Percentiles rank a stretch among this genome's conserved stretches.
Conservation (phyloP, 108 stramenopile genomes). For the Thalassiosira profunda region DNA sequence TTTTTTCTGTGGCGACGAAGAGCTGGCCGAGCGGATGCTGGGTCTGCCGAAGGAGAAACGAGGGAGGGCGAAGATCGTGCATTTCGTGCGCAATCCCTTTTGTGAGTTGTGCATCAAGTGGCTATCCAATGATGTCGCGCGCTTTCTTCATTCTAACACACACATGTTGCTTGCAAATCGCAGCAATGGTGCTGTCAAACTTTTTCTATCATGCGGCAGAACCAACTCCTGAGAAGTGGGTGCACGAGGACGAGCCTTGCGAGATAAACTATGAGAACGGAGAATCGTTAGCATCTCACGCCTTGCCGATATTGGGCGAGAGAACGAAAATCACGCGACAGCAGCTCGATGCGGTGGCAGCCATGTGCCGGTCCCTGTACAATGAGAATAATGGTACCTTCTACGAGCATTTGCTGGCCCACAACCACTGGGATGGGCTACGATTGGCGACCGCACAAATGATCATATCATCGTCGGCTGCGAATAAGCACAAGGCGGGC, state of each 20-base stretch:
- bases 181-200: slow-evolving; percentile 47
- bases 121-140: no score
- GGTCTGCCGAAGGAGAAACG: neutral
- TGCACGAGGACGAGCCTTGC: slow-evolving; percentile 41
- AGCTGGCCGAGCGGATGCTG: neutral
- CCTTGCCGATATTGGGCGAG: slow-evolving; percentile 10
- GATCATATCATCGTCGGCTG: slow-evolving; percentile 13
- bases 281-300: slow-evolving; percentile 16
- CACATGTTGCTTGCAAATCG: no score
- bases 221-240: slow-evolving; percentile 44
- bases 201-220: slow-evolving; percentile 50
- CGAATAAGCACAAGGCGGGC: slow-evolving; percentile 13
- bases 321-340: neutral
- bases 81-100: slow-evolving; percentile 49
- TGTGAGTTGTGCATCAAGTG: no score
- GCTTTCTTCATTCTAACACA: no score
- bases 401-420: slow-evolving; percentile 18
- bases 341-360: slow-evolving; percentile 6
- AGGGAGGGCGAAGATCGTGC: slow-evolving; percentile 40
- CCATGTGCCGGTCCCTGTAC: slow-evolving; percentile 14
- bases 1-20: slow-evolving; percentile 23
- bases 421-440: slow-evolving; percentile 14
- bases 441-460: slow-evolving; percentile 29
- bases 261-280: slow-evolving; percentile 14
- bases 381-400: slow-evolving; percentile 17